Percentiles rank a stretch among this genome's conserved stretches.
Evolutionary conservation across 768 basidiomycete species (phyloP).

Genomic region (Leucogyrophana mollusca): DNA sequence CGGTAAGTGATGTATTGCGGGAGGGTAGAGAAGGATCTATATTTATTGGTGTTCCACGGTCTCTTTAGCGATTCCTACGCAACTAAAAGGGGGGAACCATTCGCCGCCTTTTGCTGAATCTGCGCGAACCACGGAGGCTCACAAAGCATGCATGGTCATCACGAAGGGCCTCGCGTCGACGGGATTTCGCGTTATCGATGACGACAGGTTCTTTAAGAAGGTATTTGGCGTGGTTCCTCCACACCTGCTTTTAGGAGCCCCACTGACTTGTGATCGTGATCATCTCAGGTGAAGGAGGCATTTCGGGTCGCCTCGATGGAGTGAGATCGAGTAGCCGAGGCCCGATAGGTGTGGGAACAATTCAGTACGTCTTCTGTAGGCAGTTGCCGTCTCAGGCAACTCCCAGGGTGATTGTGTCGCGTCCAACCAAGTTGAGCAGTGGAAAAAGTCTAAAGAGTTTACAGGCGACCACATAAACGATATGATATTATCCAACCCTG

Average conservation of each 20-base stretch:
- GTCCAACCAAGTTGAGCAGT: too few species aligned
- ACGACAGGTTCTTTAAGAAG: slow-evolving; percentile 54
- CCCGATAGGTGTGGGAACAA: too few species aligned
- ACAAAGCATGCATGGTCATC: slow-evolving; percentile 53
- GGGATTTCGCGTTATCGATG: slow-evolving; percentile 57
- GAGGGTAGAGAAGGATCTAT: slow-evolving; percentile 12
- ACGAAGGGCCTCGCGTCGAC: slow-evolving; percentile 63
- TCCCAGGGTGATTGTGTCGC: too few species aligned
- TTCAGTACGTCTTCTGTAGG: too few species aligned
- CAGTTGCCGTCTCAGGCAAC: too few species aligned
- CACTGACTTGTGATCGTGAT: neutral
- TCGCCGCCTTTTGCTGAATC: slow-evolving; percentile 64
- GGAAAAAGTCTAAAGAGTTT: too few species aligned
- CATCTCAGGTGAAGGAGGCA: slow-evolving; percentile 18
- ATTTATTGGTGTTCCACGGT: slow-evolving; percentile 19
- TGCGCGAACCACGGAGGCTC: slow-evolving; percentile 60
- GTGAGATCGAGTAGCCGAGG: too few species aligned
- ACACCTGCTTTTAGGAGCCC: too few species aligned
- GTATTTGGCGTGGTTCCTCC: slow-evolving; percentile 31
- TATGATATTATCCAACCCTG: too few species aligned
- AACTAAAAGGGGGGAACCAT: slow-evolving; percentile 71
- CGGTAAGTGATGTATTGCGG: slow-evolving; percentile 35
- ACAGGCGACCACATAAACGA: too few species aligned
- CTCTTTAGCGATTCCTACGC: slow-evolving; percentile 65
- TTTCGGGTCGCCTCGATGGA: neutral